phyloP scores from a whole-genome alignment of 306 rosid species.

The Canavalia gladiata region DNA sequence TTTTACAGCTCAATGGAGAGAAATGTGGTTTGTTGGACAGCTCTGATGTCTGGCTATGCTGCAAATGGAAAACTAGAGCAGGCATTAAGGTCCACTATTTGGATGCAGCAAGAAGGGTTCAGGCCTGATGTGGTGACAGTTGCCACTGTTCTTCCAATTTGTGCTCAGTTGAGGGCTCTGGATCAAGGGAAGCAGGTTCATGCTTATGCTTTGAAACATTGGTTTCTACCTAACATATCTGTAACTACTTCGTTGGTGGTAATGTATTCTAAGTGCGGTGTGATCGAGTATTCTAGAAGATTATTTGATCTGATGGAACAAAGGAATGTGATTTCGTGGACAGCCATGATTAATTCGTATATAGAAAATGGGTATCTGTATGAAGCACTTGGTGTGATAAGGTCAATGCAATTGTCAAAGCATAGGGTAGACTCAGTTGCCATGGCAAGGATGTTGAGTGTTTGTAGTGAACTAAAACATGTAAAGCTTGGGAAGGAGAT shows the following conservation, averaged over 20 bases:
- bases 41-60: slow-evolving; percentile 83
- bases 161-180: slow-evolving; percentile 76
- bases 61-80: slow-evolving; percentile 75
- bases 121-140: slow-evolving; percentile 77
- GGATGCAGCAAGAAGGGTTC: slow-evolving; percentile 98
- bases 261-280: slow-evolving; percentile 78
- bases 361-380: slow-evolving; percentile 54
- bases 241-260: slow-evolving; percentile 74
- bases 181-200: slow-evolving; percentile 80
- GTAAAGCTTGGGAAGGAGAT: slow-evolving; percentile 80
- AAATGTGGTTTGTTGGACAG: slow-evolving; percentile 87
- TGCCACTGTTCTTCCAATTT: slow-evolving; percentile 79
- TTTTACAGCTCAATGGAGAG: slow-evolving; percentile 74
- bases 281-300: slow-evolving; percentile 63
- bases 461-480: slow-evolving; percentile 62
- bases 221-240: slow-evolving; percentile 77
- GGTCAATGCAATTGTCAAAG: slow-evolving; percentile 74
- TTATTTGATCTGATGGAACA: slow-evolving; percentile 64
- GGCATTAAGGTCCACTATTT: slow-evolving; percentile 75
- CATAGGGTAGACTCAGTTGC: slow-evolving; percentile 78
- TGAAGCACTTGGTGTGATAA: slow-evolving; percentile 66
- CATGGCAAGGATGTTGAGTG: slow-evolving; percentile 65
- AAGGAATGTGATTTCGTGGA: slow-evolving; percentile 79
- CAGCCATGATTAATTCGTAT: slow-evolving; percentile 80
- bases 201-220: slow-evolving; percentile 76